Evolutionary conservation across 495 filamentous ascomycete species (phyloP), one percentile per base, ranked within the genome.

Genomic region (Chaetomium fimeti): DNA sequence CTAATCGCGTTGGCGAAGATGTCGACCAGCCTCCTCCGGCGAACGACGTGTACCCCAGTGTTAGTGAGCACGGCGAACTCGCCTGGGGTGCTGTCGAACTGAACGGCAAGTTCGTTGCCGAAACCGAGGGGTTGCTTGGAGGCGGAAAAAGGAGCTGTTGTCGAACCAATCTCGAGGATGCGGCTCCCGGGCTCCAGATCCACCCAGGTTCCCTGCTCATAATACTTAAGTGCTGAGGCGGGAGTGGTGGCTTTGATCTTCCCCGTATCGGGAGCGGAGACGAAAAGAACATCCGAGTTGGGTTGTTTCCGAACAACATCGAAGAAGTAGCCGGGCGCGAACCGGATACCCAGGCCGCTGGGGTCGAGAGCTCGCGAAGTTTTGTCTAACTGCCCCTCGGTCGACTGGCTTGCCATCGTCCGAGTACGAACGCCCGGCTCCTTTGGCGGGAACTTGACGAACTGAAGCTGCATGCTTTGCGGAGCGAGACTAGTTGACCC

Each of bases 391-490:
- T 71, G 27, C 8, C 74, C 68, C n/a, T 74, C 72, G 11, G 63
- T 64, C 7, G 66, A n/a, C n/a, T 59, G 67, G 60, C 67, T 64
- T 20, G 16, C 38, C 38, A 48, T 6, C 15, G 24, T 36, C 20
- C 64, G 28, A 24, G 45, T 6, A 24, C 72, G 69, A 15, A n/a
- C 16, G 3, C 58, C 65, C 60, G 24, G 57, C 49, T 79, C 73
- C 27, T 68, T 66, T 0, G 94, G 93, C 11, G 94, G 95, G 61
- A 97, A 96, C 69, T 93, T 95, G 73, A 98, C 88, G 69, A 93
- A 92, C 66, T 95, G 90, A 24, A 97, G 87, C 73, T 97, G 93
- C 92, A 99, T 97, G 77, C 91, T 97, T 56, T 89, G 93, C 4
- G 95, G 93, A 0, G 92, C 86, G 61, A 79, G 82, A 49, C 75